A percentile compares a stretch with the other conserved stretches of the same genome.
Evolutionary conservation across 2,329 filamentous ascomycete species (phyloP).

Genomic region (Xylariaceae sp.): DNA sequence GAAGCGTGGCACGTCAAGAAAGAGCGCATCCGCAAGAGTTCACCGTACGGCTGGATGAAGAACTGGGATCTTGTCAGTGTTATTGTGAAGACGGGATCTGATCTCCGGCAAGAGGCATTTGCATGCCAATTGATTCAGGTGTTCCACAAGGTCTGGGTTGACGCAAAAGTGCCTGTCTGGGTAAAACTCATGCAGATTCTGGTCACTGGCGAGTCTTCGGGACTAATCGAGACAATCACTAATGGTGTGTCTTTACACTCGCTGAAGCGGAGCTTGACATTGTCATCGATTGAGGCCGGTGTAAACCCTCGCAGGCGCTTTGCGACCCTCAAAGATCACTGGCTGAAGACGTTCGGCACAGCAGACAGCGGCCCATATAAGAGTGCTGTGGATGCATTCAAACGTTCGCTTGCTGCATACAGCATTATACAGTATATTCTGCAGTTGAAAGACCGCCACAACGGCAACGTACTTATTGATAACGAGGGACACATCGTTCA

Average conservation of each 20-base stretch:
- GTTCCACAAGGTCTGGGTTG: conserved; percentile 76
- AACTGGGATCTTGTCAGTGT: conserved; percentile 85
- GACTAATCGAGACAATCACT: conserved; percentile 81
- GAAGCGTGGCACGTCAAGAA: conserved; percentile 82
- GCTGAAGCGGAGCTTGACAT: conserved; percentile 73
- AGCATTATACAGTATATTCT: conserved; percentile 80
- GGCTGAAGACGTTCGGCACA: conserved; percentile 70
- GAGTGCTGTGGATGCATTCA: conserved; percentile 72
- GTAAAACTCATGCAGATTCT: conserved; percentile 83
- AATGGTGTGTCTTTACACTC: conserved; percentile 85
- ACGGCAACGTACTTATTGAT: conserved; percentile 81
- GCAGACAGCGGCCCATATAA: conserved; percentile 63
- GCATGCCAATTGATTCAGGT: conserved; percentile 79
- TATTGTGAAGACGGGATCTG: conserved; percentile 81
- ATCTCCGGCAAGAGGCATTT: conserved; percentile 79
- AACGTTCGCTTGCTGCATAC: conserved; percentile 75
- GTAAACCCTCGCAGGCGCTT: conserved; percentile 70
- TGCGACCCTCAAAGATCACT: conserved; percentile 76
- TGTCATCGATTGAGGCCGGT: conserved; percentile 67
- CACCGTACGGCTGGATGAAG: conserved; percentile 83
- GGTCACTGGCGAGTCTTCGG: conserved; percentile 78
- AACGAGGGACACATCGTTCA: conserved; percentile 82
- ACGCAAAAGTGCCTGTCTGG: conserved; percentile 73
- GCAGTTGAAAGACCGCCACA: conserved; percentile 81
- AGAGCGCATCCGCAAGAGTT: conserved; percentile 76